Conservation (phyloP, 75 land plant species). For the Picea sitchensis region DNA sequence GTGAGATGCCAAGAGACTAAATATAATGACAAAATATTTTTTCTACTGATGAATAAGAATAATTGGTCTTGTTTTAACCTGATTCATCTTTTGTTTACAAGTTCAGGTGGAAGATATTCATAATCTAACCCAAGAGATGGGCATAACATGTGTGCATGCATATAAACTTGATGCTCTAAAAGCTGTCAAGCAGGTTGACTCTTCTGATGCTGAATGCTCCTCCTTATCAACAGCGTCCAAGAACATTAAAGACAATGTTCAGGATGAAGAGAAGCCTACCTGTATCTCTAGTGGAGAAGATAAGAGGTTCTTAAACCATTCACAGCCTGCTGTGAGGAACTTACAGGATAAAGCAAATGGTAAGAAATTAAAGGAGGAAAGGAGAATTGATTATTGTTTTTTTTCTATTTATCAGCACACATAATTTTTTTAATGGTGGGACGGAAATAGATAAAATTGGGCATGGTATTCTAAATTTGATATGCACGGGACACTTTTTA, state of each 20-base stretch:
- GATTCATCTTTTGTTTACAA: no score
- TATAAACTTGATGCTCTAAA: slow-evolving; percentile 90
- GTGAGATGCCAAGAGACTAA: no score
- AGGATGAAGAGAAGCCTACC: background rate
- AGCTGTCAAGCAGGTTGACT: slow-evolving; percentile 43
- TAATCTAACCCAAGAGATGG: slow-evolving; percentile 80
- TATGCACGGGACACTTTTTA: background rate
- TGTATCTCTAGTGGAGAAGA: background rate
- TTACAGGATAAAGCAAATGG: background rate
- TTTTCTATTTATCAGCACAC: background rate
- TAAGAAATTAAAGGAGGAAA: background rate
- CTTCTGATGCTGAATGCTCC: slow-evolving; percentile 3
- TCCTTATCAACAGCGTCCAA: background rate
- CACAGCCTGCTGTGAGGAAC: background rate
- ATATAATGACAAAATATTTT: no score
- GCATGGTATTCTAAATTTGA: background rate
- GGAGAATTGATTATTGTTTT: background rate
- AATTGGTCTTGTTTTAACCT: no score
- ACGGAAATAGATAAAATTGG: background rate
- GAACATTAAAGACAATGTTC: background rate
- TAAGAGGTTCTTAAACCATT: background rate
- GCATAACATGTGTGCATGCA: slow-evolving; percentile 72
- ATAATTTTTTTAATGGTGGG: background rate
- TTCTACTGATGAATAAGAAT: no score
- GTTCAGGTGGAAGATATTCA: slow-evolving; percentile 75